These are phyloP conservation scores for Sapria himalayana DNA, from an alignment of 345 rosid species.

Conservation along the genomic window DNA sequence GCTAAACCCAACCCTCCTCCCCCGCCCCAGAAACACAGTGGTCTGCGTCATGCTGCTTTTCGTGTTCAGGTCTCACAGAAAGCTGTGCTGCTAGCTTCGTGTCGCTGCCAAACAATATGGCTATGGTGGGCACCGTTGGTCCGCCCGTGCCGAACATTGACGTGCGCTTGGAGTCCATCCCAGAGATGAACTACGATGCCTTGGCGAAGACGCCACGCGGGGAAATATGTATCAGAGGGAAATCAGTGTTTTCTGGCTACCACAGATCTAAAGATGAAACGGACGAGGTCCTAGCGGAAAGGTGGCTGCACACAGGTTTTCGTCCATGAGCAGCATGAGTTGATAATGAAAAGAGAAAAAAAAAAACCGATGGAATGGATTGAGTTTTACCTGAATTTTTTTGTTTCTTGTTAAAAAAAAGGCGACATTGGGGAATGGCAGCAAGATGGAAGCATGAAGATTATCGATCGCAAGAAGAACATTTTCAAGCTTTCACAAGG, in stretches of 20 bases:
- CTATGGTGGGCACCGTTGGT: conserved; percentile 83
- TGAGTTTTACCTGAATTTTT: too few relatives aligned
- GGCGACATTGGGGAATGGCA: conserved; percentile 99
- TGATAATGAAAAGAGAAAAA: too few relatives aligned
- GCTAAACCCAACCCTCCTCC: too few relatives aligned
- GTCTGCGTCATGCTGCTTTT: too few relatives aligned
- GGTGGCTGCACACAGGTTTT: conserved; percentile 95
- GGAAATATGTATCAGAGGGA: conserved; percentile 69
- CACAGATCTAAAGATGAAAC: conserved; percentile 84
- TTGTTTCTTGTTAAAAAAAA: too few relatives aligned
- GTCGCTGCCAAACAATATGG: conserved; percentile 57
- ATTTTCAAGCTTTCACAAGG: conserved; percentile 97
- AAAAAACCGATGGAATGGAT: too few relatives aligned
- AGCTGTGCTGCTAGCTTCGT: conserved; percentile 86
- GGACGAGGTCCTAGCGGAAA: conserved; percentile 61
- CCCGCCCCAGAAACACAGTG: too few relatives aligned
- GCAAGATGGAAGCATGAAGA: conserved; percentile 83
- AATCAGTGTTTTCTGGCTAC: conserved; percentile 64
- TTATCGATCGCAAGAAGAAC: conserved; percentile 82
- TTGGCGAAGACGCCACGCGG: conserved; percentile 67
- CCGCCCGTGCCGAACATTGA: conserved; percentile 97
- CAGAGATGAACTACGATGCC: conserved; percentile 92
- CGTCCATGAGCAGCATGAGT: too few relatives aligned
- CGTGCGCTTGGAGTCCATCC: conserved; percentile 71
- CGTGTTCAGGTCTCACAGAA: conserved; percentile 86